Evolutionary conservation across 2,329 filamentous ascomycete genomes (phyloP).

Genomic region (Arthroderma sp.): DNA sequence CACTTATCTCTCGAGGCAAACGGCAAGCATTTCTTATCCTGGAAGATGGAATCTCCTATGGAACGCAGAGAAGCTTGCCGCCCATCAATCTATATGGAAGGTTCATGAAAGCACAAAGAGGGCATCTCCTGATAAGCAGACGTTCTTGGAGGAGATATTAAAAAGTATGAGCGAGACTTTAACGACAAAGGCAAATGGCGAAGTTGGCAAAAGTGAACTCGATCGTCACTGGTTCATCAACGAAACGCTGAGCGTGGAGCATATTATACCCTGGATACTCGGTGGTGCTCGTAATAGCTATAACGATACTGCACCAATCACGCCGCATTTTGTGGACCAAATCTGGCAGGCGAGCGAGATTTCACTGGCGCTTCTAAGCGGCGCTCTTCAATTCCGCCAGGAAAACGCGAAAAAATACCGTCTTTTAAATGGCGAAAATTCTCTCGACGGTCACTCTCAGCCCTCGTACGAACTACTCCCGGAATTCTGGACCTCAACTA

Average conservation of each 20-base stretch:
- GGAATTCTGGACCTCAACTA: constrained; percentile 71
- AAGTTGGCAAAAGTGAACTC: constrained; percentile 58
- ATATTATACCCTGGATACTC: constrained; percentile 67
- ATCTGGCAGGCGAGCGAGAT: constrained; percentile 62
- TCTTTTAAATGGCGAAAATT: neutral
- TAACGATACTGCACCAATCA: constrained; percentile 45
- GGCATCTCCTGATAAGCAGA: constrained; percentile 48
- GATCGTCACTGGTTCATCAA: constrained; percentile 80
- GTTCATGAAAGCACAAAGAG: constrained; percentile 55
- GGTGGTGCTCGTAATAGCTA: constrained; percentile 62
- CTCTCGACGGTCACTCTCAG: constrained; percentile 51
- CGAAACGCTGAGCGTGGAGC: constrained; percentile 57
- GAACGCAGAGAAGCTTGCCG: constrained; percentile 80
- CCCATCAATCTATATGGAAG: constrained; percentile 67
- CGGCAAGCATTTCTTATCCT: constrained; percentile 49
- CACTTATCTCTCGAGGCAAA: constrained; percentile 51
- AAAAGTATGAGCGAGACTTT: constrained; percentile 63
- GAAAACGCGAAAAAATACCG: constrained; percentile 60
- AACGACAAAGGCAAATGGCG: constrained; percentile 53
- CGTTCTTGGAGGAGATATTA: constrained; percentile 61
- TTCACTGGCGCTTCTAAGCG: constrained; percentile 50
- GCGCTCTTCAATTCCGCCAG: constrained; percentile 57
- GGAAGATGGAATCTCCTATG: constrained; percentile 73
- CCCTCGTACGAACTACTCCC: constrained; percentile 56
- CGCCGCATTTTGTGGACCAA: constrained; percentile 30